Percentiles rank a stretch among this genome's conserved stretches.
These are phyloP conservation scores for Elsinoe arachidis DNA, from an alignment of 2,329 filamentous ascomycete species.

Conservation along the genomic window DNA sequence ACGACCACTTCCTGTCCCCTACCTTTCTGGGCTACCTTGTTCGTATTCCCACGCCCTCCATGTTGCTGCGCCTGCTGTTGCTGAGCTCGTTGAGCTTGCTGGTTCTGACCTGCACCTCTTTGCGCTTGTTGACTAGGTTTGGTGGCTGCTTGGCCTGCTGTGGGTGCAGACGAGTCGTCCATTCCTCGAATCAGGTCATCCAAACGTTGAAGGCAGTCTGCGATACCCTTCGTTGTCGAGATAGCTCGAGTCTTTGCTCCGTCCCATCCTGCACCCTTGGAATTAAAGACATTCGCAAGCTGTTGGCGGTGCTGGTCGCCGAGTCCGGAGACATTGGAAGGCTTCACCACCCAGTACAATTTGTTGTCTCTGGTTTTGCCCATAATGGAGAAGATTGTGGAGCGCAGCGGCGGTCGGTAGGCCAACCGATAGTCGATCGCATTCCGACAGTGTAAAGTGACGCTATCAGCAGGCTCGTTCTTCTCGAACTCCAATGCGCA, in stretches of 20 bases:
- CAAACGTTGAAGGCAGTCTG: slow-evolving; percentile 29
- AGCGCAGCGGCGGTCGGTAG: slow-evolving; percentile 32
- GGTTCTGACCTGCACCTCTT: neutral
- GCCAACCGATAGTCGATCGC: slow-evolving; percentile 31
- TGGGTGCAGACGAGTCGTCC: neutral
- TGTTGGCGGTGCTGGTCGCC: slow-evolving; percentile 25
- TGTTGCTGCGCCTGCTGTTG: neutral
- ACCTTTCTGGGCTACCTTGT: neutral
- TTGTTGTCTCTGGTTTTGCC: slow-evolving; percentile 26
- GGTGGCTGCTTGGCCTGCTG: neutral
- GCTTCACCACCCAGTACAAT: slow-evolving; percentile 31
- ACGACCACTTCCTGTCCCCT: slow-evolving; percentile 10
- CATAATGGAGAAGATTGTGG: slow-evolving; percentile 30
- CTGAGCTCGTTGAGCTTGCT: neutral
- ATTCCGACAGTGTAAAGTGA: slow-evolving; percentile 27
- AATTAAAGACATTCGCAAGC: slow-evolving; percentile 27
- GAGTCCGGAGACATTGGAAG: slow-evolving; percentile 15
- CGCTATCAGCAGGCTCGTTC: slow-evolving; percentile 13
- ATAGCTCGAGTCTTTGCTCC: slow-evolving; percentile 32
- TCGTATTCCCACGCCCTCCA: neutral
- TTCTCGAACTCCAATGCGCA: slow-evolving; percentile 53
- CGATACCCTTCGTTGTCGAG: slow-evolving; percentile 29
- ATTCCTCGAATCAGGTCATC: slow-evolving; percentile 29
- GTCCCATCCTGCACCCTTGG: slow-evolving; percentile 28
- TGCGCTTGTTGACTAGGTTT: neutral